These are phyloP conservation scores for Punctularia strigosozonata DNA, from an alignment of 768 basidiomycete genomes.

Conservation along the genomic window DNA sequence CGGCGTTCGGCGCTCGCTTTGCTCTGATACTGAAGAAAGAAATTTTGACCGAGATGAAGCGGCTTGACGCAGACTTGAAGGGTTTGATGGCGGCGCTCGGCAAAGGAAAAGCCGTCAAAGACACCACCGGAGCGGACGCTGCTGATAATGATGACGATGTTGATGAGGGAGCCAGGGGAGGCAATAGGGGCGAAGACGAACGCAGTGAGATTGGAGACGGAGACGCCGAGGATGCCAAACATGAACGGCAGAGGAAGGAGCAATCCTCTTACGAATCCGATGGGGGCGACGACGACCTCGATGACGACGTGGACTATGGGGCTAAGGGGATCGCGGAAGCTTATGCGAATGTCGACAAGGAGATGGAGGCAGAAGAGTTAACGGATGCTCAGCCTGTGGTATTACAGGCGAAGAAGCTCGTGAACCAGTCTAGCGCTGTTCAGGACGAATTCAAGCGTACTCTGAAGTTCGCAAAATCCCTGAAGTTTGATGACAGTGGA, in stretches of 20 bases:
- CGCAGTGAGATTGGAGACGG: conserved; percentile 73
- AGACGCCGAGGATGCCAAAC: conserved; percentile 73
- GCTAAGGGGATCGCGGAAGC: conserved; percentile 57
- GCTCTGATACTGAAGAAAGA: conserved; percentile 76
- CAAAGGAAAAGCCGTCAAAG: conserved; percentile 49
- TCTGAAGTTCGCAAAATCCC: conserved; percentile 57
- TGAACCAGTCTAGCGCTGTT: conserved; percentile 29
- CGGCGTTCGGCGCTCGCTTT: conserved; percentile 62
- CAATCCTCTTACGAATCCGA: conserved; percentile 70
- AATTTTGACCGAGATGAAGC: conserved; percentile 77
- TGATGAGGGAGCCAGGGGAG: conserved; percentile 26
- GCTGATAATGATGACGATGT: conserved; percentile 42
- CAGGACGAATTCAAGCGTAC: conserved; percentile 42
- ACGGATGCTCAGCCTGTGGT: conserved; percentile 12
- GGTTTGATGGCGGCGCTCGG: conserved; percentile 74
- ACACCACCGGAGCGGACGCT: conserved; percentile 28
- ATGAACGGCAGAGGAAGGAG: conserved; percentile 56
- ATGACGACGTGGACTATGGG: conserved; percentile 37
- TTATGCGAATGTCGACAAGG: conserved; percentile 35
- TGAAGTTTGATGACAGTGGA: conserved; percentile 50
- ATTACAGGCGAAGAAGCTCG: conserved; percentile 19
- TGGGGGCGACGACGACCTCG: conserved; percentile 41
- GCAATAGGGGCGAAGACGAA: conserved; percentile 39
- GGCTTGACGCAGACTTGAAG: conserved; percentile 67
- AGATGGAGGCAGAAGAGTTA: conserved; percentile 24